Evolutionary conservation across 2,329 filamentous ascomycete species (phyloP), one percentile per base, ranked within the genome.

Genomic region (Hypoxylon sp.): DNA sequence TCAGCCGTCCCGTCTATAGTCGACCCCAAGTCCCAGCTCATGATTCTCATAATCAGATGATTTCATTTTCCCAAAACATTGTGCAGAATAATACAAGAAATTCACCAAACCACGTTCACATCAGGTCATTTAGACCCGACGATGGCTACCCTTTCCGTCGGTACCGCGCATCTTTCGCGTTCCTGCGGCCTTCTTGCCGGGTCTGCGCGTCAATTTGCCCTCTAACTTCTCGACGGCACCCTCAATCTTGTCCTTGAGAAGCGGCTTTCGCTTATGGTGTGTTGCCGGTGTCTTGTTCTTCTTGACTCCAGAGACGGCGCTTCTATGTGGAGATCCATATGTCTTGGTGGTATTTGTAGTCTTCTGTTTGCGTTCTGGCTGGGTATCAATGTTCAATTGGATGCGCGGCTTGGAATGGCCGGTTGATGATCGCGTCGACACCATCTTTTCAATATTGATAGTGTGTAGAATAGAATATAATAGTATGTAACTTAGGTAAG

Each of bases 241-340:
- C 37, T 48, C 54, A 43, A 65, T 47, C 60, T 66, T 66, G 52
- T 66, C 63, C 37, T 47, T 55, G 7, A 65, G 52, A 40, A 61
- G 60, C 8, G 61, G 57, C 59, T 66, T 64, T 26, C 63, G 63
- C 57, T 66, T 64, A 52, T 66, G 63, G 47, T 66, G 63, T 21
- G 56, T 59, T 32, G 55, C 57, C 1, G 63, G 54, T 4, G 60
- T 52, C 5, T 49, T 51, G 37, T 52, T 48, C 45, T 61, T 63
- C 16, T 44, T 60, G 35, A 59, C 51, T 11, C 54, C 60, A 26
- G 51, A 47, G 57, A 47, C 44, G 26, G 53, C 35, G 34, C 15
- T 45, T 8, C 19, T 8, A 35, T 53, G 7, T 44, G 44, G 25
- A 21, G 54, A 42, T 8, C 32, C 26, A 9, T 20, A 25, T 1